phyloP scores from a whole-genome alignment of 805 yeast species.

The Yarrowia sp. region DNA sequence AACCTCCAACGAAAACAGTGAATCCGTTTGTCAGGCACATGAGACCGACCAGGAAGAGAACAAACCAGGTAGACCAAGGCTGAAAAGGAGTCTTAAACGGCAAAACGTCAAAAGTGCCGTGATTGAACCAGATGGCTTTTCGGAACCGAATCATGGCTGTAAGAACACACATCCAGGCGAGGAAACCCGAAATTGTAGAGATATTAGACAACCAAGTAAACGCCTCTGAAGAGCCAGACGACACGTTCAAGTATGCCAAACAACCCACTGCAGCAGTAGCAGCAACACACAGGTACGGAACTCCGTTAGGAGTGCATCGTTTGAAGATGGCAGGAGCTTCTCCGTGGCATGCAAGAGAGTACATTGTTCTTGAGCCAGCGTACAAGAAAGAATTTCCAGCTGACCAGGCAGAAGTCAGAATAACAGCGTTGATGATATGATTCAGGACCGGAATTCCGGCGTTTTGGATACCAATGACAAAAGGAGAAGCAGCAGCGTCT shows the following conservation, averaged over 20 bases:
- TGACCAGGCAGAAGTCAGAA: slow-evolving; percentile 56
- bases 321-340: slow-evolving; percentile 66
- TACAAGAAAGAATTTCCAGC: slow-evolving; percentile 59
- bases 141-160: slow-evolving; percentile 61
- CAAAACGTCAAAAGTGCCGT: slow-evolving; percentile 51
- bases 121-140: slow-evolving; percentile 56
- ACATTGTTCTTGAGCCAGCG: slow-evolving; percentile 59
- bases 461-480: slow-evolving; percentile 55
- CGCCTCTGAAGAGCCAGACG: slow-evolving; percentile 52
- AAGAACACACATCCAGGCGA: slow-evolving; percentile 58
- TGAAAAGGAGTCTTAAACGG: slow-evolving; percentile 57
- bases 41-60: slow-evolving; percentile 50
- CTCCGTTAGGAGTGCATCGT: slow-evolving; percentile 62
- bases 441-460: slow-evolving; percentile 55
- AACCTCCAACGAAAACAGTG: slow-evolving; percentile 55
- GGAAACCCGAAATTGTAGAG: slow-evolving; percentile 63
- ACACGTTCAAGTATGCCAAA: slow-evolving; percentile 64
- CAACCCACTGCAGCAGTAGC: slow-evolving; percentile 61
- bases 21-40: slow-evolving; percentile 71
- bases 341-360: slow-evolving; percentile 54
- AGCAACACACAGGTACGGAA: slow-evolving; percentile 69
- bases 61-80: slow-evolving; percentile 58
- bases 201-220: slow-evolving; percentile 66
- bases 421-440: slow-evolving; percentile 52
- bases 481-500: slow-evolving; percentile 65